Conservation (phyloP, 2,329 filamentous ascomycete genomes). For the Cladorrhinum sp. region DNA sequence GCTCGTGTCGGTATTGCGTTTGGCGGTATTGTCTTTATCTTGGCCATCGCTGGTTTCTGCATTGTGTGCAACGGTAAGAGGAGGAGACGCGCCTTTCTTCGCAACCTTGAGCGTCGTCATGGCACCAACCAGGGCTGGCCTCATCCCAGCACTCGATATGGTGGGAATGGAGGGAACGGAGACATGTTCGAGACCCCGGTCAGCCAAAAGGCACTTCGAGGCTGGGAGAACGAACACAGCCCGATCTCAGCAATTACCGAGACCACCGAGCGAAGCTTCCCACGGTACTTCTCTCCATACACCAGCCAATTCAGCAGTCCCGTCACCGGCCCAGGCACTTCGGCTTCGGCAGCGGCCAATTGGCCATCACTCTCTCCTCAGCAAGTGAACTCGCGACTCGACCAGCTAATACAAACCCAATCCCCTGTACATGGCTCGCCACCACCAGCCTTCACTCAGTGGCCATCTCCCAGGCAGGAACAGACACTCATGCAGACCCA, state of each 20-base stretch:
- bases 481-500: constrained; percentile 31
- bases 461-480: constrained; percentile 27
- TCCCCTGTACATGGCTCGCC: constrained; percentile 19
- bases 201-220: constrained; percentile 51
- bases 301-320: constrained; percentile 59
- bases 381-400: constrained; percentile 22
- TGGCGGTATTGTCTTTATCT: constrained; percentile 47
- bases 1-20: constrained; percentile 58
- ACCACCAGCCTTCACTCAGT: constrained; percentile 25
- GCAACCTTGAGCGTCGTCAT: constrained; percentile 42
- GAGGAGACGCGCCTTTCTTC: constrained; percentile 51
- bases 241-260: constrained; percentile 40
- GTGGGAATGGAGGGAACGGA: constrained; percentile 23
- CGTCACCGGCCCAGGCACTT: constrained; percentile 42
- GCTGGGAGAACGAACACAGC: constrained; percentile 49
- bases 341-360: constrained; percentile 16
- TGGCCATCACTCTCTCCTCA: constrained; percentile 26
- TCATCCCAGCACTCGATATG: constrained; percentile 30
- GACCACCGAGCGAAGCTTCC: constrained; percentile 32
- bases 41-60: constrained; percentile 48
- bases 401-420: constrained; percentile 25
- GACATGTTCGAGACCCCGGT: constrained; percentile 52
- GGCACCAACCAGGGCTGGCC: constrained; percentile 41
- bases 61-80: constrained; percentile 58
- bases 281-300: constrained; percentile 58